Conservation (phyloP, 2,329 filamentous ascomycete genomes). For the Sporothrix sp. region DNA sequence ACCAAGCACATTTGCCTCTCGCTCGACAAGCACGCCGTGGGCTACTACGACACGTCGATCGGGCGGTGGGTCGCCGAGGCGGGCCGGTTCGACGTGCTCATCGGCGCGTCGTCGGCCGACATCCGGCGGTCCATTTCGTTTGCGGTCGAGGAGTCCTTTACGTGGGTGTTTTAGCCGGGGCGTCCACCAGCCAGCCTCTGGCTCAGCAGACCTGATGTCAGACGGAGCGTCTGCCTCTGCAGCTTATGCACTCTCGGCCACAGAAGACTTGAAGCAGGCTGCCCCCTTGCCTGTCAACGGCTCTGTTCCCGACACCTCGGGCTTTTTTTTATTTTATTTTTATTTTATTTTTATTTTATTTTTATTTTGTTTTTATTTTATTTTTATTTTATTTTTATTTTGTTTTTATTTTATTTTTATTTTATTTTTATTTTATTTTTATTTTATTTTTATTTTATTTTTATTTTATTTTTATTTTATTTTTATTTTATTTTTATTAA, state of each 20-base stretch:
- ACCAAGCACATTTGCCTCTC: conserved; percentile 38
- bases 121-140: conserved; percentile 45
- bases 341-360: background rate
- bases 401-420: background rate
- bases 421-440: background rate
- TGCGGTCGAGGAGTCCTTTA: conserved; percentile 54
- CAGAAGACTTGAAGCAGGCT: too few species aligned
- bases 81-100: conserved; percentile 49
- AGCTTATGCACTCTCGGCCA: too few species aligned
- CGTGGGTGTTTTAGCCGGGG: conserved; percentile 55
- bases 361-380: background rate
- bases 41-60: conserved; percentile 53
- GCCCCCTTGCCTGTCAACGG: too few species aligned
- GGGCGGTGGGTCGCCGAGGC: conserved; percentile 57
- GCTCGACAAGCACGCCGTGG: conserved; percentile 42
- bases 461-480: too few species aligned
- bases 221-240: too few species aligned
- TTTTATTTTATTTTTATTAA: too few species aligned
- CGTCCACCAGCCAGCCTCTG: too few species aligned
- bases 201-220: too few species aligned
- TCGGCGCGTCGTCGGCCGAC: conserved; percentile 54
- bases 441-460: background rate
- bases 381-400: background rate
- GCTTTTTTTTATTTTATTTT: background rate
- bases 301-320: too few species aligned